Evolutionary conservation across 306 rosid genomes (phyloP).

Genomic region (Ormosia emarginata): DNA sequence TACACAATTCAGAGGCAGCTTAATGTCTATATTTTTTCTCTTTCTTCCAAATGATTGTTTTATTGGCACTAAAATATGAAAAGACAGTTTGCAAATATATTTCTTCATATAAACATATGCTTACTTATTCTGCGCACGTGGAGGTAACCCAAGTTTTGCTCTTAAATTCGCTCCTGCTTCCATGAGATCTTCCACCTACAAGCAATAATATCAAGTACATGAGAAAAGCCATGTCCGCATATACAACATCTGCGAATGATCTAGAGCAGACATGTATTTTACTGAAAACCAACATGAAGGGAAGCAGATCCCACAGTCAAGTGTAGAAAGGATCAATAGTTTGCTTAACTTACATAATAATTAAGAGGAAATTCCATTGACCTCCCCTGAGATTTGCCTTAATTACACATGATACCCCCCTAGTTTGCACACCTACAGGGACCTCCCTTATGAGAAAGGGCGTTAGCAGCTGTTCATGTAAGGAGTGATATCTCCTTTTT

Average conservation of each 20-base stretch:
- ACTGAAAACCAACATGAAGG: not conserved
- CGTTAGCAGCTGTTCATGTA: too few relatives aligned
- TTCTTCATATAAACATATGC: not conserved
- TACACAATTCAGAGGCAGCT: not conserved
- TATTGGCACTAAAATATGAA: not conserved
- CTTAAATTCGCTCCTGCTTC: constrained; percentile 72
- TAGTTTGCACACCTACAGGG: too few relatives aligned
- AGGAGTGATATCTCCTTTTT: too few relatives aligned
- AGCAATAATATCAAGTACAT: not conserved
- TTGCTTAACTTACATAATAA: not conserved
- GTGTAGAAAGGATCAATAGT: not conserved
- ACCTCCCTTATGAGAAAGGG: too few relatives aligned
- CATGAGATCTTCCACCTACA: constrained; percentile 68
- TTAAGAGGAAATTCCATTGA: not conserved
- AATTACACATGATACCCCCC: too few relatives aligned
- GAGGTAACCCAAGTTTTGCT: constrained; percentile 53
- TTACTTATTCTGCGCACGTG: constrained; percentile 49
- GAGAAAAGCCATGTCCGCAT: not conserved
- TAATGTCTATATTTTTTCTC: not conserved
- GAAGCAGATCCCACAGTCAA: not conserved
- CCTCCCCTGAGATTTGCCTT: too few relatives aligned
- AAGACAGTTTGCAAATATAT: not conserved
- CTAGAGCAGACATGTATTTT: not conserved
- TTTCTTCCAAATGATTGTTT: not conserved
- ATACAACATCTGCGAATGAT: constrained; percentile 6